A percentile compares a stretch with the other conserved stretches of the same genome.
These are phyloP conservation scores for Wickerhamiella brachini DNA, from an alignment of 805 yeast species.

Conservation along the genomic window DNA sequence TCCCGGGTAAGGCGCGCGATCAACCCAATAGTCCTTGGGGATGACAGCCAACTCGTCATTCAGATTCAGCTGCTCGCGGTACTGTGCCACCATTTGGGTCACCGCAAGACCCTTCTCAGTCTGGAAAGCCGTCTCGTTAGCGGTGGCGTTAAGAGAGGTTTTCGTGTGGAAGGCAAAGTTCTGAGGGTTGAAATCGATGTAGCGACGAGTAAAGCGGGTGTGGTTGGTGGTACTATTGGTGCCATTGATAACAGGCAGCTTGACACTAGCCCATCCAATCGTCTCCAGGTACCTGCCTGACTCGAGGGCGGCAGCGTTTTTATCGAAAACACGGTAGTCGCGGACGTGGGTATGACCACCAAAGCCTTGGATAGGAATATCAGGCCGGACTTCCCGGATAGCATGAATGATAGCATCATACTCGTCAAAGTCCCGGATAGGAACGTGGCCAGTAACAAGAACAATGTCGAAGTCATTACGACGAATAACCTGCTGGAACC, in stretches of 20 bases:
- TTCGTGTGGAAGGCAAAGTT: conserved; percentile 56
- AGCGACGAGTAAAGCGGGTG: conserved; percentile 38
- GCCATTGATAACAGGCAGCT: conserved; percentile 12
- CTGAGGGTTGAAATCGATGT: conserved; percentile 67
- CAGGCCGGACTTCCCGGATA: conserved; percentile 47
- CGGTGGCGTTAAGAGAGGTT: conserved; percentile 11
- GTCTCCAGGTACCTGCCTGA: conserved; percentile 92
- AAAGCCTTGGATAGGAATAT: conserved; percentile 60
- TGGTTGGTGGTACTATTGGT: conserved; percentile 12
- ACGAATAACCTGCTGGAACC: conserved; percentile 44
- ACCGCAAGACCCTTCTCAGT: conserved; percentile 43
- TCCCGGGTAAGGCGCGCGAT: conserved; percentile 50
- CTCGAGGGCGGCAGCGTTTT: conserved; percentile 61
- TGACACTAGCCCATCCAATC: conserved; percentile 69
- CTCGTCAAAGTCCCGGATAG: conserved; percentile 50
- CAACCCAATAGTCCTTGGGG: conserved; percentile 50
- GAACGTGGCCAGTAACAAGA: conserved; percentile 68
- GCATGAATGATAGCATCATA: conserved; percentile 32
- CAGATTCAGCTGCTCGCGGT: conserved; percentile 38
- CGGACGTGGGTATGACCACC: conserved; percentile 94
- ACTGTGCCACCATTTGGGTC: conserved; percentile 30
- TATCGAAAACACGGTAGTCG: conserved; percentile 62
- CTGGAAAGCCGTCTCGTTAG: conserved; percentile 25
- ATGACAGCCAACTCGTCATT: conserved; percentile 50
- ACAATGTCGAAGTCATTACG: conserved; percentile 44